These are phyloP conservation scores for Excoecaria cochinchinensis DNA, from an alignment of 345 rosid species.

Conservation along the genomic window DNA sequence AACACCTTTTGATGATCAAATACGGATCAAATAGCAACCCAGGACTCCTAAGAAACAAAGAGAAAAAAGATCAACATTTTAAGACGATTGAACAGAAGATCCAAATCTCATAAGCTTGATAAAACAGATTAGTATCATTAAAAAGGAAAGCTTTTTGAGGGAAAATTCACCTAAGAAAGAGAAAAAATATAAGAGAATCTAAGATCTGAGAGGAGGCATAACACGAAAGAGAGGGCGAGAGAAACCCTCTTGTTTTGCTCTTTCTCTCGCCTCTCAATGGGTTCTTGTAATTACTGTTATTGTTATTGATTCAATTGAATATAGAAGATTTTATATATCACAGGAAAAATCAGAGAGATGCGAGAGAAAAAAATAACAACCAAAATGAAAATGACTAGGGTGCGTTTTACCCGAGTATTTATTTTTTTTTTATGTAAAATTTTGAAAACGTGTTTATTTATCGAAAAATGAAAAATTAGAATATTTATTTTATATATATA, in stretches of 20 bases:
- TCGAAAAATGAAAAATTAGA: too few species aligned
- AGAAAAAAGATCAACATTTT: constrained; percentile 16
- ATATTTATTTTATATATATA: too few species aligned
- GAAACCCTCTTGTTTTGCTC: constrained; percentile 47
- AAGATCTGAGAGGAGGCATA: constrained; percentile 45
- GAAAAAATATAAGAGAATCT: constrained; percentile 31
- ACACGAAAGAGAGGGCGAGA: constrained; percentile 54
- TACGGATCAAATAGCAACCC: constrained; percentile 48
- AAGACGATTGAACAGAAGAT: constrained; percentile 23
- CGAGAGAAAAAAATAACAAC: too few species aligned
- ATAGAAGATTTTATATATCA: constrained; percentile 32
- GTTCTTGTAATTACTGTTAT: constrained; percentile 17
- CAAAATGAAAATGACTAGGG: too few species aligned
- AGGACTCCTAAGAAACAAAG: constrained; percentile 38
- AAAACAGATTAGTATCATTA: not conserved
- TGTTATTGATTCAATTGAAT: constrained; percentile 6
- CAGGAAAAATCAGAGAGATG: constrained; percentile 1
- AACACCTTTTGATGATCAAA: constrained; percentile 34
- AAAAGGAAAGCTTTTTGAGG: constrained; percentile 11
- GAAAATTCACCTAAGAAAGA: constrained; percentile 19
- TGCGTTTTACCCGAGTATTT: too few species aligned
- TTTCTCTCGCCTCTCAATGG: constrained; percentile 20
- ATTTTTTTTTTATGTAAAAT: too few species aligned
- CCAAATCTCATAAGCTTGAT: constrained; percentile 26
- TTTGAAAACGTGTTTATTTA: too few species aligned